phyloP scores from a whole-genome alignment of 768 basidiomycete genomes.

The Mycena epipterygia region DNA sequence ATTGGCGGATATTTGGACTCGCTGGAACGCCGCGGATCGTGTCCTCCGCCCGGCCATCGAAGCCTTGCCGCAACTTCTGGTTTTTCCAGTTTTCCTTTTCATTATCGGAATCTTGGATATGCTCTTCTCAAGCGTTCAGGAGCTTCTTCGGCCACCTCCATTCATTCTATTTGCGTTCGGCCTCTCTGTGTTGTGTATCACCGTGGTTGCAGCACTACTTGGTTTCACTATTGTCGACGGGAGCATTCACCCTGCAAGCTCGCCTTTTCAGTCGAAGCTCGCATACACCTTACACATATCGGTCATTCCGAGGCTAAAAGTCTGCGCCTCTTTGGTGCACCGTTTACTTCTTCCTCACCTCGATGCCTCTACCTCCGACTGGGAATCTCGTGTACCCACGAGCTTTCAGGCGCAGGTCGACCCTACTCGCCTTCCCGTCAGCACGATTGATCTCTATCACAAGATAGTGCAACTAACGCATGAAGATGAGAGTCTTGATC shows the following conservation, averaged over 20 bases:
- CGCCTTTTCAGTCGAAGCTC: conserved; percentile 1
- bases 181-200: neutral
- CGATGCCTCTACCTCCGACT: neutral
- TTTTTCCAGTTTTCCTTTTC: conserved; percentile 1
- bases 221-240: conserved; percentile 2
- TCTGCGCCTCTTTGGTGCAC: neutral
- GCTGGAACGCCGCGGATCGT: conserved; percentile 4
- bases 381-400: neutral
- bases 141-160: neutral
- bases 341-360: neutral
- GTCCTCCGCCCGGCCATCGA: conserved; percentile 8
- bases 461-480: conserved; percentile 7
- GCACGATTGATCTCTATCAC: conserved; percentile 2
- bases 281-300: neutral
- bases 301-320: neutral
- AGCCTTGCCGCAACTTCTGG: neutral
- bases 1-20: conserved; percentile 8
- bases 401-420: neutral
- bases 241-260: neutral
- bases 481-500: conserved; percentile 11
- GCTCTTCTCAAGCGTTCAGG: conserved; percentile 5
- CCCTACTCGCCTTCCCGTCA: neutral
- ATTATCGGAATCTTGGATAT: conserved; percentile 5
- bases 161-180: neutral
- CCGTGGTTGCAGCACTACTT: neutral